Conservation (phyloP, 345 rosid genomes). For the Salix koriyanagi region DNA sequence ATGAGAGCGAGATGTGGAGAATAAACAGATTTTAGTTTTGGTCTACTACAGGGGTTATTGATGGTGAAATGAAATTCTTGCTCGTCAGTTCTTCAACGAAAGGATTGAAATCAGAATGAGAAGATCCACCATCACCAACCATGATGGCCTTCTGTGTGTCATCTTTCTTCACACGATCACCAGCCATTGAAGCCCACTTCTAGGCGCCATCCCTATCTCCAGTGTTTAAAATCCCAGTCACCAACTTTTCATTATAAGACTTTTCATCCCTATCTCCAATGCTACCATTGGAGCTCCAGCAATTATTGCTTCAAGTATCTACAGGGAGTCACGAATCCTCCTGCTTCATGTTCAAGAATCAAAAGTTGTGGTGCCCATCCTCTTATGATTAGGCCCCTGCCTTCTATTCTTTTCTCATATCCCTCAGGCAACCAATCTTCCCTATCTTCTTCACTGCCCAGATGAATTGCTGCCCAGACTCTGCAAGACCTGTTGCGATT, state of each 20-base stretch:
- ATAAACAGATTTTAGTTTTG: not conserved
- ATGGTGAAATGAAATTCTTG: not conserved
- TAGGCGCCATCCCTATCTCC: not conserved
- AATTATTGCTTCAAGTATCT: not conserved
- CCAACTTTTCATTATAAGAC: not conserved
- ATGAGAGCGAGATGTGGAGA: not conserved
- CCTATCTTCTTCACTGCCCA: not conserved
- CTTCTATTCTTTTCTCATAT: not conserved
- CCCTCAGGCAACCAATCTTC: not conserved
- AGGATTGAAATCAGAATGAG: not conserved
- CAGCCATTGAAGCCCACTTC: not conserved
- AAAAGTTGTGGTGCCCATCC: not conserved
- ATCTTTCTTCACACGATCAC: not conserved
- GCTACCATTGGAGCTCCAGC: not conserved
- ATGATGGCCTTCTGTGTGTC: not conserved
- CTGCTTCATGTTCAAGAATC: not conserved
- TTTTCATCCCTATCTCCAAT: too few species aligned
- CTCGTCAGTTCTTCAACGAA: not conserved
- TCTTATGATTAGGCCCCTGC: not conserved
- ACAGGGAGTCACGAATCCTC: not conserved
- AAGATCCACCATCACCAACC: not conserved
- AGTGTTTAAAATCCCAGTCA: not conserved
- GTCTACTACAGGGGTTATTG: not conserved
- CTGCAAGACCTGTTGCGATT: not conserved
- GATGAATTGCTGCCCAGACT: not conserved